phyloP scores from a whole-genome alignment of 768 basidiomycete genomes.

The Tricholoma matsutake region DNA sequence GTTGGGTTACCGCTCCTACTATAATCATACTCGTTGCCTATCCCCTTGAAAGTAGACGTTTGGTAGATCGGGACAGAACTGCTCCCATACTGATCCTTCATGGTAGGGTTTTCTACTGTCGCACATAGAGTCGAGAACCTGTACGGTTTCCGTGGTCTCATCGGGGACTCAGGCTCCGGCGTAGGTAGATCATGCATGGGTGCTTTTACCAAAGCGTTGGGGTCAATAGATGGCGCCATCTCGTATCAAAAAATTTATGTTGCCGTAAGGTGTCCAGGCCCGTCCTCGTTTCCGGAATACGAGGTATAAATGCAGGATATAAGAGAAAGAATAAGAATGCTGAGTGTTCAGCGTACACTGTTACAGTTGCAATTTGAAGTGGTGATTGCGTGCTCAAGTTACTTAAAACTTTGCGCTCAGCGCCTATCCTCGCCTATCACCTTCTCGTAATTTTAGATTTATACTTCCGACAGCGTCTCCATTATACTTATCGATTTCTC shows the following conservation, averaged over 20 bases:
- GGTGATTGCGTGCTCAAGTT: conserved; percentile 26
- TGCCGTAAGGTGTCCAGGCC: conserved; percentile 3
- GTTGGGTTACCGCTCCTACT: conserved; percentile 96
- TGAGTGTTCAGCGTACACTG: conserved; percentile 5
- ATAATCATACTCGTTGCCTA: conserved; percentile 89
- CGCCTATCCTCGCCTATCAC: too few relatives aligned
- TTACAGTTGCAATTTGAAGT: conserved; percentile 5
- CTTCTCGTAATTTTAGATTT: too few relatives aligned
- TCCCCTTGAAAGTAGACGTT: conserved; percentile 95
- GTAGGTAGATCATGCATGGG: conserved; percentile 62
- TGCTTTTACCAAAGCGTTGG: conserved; percentile 29
- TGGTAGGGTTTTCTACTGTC: conserved; percentile 86
- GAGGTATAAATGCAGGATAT: conserved; percentile 1
- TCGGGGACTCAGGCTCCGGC: conserved; percentile 78
- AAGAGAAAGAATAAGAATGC: conserved; percentile 6
- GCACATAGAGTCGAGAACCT: conserved; percentile 90
- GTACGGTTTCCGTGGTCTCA: conserved; percentile 67
- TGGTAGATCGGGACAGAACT: conserved; percentile 98
- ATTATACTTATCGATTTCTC: neutral
- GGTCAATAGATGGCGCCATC: conserved; percentile 38
- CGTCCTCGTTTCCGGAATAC: conserved; percentile 1
- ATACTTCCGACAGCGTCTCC: too few relatives aligned
- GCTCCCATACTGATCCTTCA: conserved; percentile 94
- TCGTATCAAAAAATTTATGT: conserved; percentile 9
- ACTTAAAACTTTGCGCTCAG: neutral